Evolutionary conservation across 202 grass and related monocot species (phyloP).

Genomic region (Schoenoplectus tabernaemontani): DNA sequence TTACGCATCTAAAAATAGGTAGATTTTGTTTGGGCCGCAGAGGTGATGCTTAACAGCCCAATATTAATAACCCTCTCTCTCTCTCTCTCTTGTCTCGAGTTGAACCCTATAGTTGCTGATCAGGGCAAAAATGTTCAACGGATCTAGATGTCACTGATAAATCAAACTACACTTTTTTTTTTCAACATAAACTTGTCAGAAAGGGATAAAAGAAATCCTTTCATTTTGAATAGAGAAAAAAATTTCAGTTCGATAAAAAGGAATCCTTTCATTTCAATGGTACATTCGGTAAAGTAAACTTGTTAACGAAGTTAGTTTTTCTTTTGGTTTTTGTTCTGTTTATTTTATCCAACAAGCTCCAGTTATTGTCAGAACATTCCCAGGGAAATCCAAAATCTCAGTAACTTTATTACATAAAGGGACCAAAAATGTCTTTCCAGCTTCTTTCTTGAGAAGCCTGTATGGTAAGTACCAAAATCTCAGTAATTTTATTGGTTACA

Average conservation of each 20-base stretch:
- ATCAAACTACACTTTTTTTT: too few relatives aligned
- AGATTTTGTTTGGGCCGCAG: too few relatives aligned
- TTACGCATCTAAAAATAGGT: too few relatives aligned
- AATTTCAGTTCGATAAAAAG: too few relatives aligned
- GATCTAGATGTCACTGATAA: too few relatives aligned
- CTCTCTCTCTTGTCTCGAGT: background rate
- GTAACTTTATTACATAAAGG: background rate
- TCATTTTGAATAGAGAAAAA: slow-evolving; percentile 30
- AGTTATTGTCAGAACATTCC: background rate
- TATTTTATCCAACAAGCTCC: background rate
- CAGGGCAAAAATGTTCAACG: too few relatives aligned
- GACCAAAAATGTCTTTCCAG: background rate
- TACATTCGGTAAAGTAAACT: too few relatives aligned
- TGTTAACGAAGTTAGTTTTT: background rate
- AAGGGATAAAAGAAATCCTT: too few relatives aligned
- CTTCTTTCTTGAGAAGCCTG: background rate
- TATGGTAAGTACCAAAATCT: too few relatives aligned
- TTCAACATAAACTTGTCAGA: too few relatives aligned
- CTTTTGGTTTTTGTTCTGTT: background rate
- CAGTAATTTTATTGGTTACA: background rate
- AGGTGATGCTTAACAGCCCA: background rate
- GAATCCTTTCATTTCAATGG: too few relatives aligned
- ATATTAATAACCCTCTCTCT: background rate
- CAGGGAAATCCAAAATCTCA: background rate
- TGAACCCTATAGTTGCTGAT: too few relatives aligned